Conservation (phyloP, 169 alveolate species). For the Ichthyophthirius multifiliis region DNA sequence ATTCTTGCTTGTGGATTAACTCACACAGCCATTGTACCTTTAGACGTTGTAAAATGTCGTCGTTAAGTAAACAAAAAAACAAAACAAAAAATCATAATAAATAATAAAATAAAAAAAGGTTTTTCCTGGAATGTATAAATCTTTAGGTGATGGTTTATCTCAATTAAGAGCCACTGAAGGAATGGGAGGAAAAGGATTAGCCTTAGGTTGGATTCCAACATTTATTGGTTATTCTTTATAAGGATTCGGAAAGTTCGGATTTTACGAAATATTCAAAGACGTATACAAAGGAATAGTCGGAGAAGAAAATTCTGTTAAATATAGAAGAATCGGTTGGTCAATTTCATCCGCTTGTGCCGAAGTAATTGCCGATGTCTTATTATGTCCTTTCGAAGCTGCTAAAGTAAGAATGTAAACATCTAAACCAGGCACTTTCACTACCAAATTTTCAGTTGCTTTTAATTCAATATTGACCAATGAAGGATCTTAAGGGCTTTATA, state of each 20-base stretch:
- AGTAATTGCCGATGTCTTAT: conserved; percentile 95
- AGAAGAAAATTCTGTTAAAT: conserved; percentile 81
- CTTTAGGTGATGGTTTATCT: neutral
- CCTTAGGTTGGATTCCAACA: conserved; percentile 98
- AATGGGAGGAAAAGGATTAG: conserved; percentile 87
- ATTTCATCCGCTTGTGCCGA: conserved; percentile 99
- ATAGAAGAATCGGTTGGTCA: conserved; percentile 93
- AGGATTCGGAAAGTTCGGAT: conserved; percentile 98
- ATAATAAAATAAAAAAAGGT: neutral
- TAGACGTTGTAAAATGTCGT: conserved; percentile 96
- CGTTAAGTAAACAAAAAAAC: conserved; percentile 84
- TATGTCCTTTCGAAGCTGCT: conserved; percentile 97
- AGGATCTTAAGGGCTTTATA: conserved; percentile 68
- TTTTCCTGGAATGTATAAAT: neutral
- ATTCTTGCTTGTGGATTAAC: conserved; percentile 96
- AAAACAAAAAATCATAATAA: no score
- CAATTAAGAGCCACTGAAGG: conserved; percentile 26
- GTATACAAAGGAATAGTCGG: conserved; percentile 83
- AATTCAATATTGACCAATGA: conserved; percentile 72
- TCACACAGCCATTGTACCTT: conserved; percentile 94
- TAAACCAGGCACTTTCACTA: conserved; percentile 85
- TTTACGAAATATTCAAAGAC: conserved; percentile 97
- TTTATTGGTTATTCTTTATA: conserved; percentile 95
- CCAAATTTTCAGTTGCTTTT: conserved; percentile 76
- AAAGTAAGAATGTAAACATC: conserved; percentile 94